Base-by-base conservation (phyloP, 441 rosid genomes). In the Aquilaria agallochum region DNA sequence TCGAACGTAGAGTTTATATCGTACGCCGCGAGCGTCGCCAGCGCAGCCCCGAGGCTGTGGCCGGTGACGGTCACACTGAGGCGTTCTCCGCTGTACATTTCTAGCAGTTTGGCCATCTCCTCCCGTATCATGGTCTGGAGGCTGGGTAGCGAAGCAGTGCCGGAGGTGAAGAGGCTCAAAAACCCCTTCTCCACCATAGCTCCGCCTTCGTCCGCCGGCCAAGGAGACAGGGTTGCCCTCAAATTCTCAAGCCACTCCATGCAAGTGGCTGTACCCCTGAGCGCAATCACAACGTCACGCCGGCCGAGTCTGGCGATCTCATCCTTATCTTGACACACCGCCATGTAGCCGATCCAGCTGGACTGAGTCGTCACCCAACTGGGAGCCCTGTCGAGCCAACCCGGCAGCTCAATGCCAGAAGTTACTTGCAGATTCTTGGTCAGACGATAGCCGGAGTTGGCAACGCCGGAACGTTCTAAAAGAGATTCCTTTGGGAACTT, bases 341-440 rank as follows among this genome's bases (percentile, higher is more conserved):
- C 85, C 55, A 78, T 76, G 72, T 75, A 80, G 46, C 85, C 85
- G 8, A 80, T 64, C 85, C 83, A 80, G 63, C 80, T 78, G 40
- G 85, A 73, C 64, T 33, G 62, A 0, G 68, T 71, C 3, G 75
- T 59, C 44, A 71, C 48, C 85, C 85, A 80, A 31, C 70, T 32
- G 2, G 82, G 80, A 9, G 63, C 76, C 56, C 65, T 54, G 10
- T 80, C 45, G 0, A 72, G 15, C 80, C 80, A 80, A 4, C 69
- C 12, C 13, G 82, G 85, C 59, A 75, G 30, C 48, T 62, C 68
- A 7, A 80, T 56, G 53, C 82, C 82, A 2, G 69, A 73, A 15
- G 80, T 75, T 31, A 75, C 82, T 1, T 65, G 68, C 32, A 80
- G 52, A 47, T 75, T 71, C 68, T 69, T 51, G 2, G 77, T 78